Evolutionary conservation across 2,329 filamentous ascomycete species (phyloP).

Genomic region (Cladosporium sp.): DNA sequence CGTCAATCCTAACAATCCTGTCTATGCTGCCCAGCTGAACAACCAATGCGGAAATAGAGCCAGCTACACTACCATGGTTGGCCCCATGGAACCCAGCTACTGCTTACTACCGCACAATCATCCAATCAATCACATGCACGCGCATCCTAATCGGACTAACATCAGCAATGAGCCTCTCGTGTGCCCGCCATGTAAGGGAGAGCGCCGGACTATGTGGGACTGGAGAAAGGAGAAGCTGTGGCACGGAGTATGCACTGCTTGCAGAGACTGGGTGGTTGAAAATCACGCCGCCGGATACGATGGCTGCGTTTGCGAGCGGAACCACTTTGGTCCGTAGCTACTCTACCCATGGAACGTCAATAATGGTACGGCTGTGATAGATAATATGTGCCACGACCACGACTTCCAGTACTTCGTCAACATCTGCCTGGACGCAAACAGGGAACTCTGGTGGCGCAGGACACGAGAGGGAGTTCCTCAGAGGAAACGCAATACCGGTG

Average conservation of each 20-base stretch:
- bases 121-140: neutral
- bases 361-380: neutral
- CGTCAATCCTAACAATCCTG: neutral
- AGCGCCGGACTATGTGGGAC: neutral
- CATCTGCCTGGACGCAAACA: neutral
- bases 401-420: neutral
- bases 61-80: neutral
- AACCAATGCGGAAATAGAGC: neutral
- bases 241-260: neutral
- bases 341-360: neutral
- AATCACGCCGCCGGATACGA: neutral
- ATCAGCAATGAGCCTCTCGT: neutral
- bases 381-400: neutral
- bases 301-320: neutral
- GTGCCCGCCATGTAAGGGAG: neutral
- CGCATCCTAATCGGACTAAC: neutral
- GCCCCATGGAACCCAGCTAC: neutral
- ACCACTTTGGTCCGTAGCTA: neutral
- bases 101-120: neutral
- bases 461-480: neutral
- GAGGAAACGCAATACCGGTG: neutral
- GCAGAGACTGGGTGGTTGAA: neutral
- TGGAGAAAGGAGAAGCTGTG: neutral
- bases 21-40: neutral
- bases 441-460: neutral